Percentiles rank a stretch among this genome's conserved stretches.
phyloP scores from a whole-genome alignment of 108 stramenopile species.

The Cylindrotheca closterium region DNA sequence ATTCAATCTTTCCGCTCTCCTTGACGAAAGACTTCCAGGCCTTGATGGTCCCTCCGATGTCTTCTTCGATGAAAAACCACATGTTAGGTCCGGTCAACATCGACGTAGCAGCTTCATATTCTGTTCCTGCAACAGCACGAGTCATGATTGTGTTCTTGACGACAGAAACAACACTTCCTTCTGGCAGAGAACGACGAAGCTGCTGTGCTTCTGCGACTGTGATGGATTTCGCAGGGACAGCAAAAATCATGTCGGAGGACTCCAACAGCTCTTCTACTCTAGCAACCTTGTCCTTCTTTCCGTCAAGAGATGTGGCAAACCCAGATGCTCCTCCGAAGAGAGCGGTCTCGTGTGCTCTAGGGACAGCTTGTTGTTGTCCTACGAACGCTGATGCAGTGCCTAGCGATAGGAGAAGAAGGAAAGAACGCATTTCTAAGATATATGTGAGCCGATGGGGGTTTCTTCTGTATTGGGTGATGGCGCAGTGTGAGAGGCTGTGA shows the following conservation, averaged over 20 bases:
- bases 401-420: conserved; percentile 12
- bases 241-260: conserved; percentile 79
- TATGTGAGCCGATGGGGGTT: not conserved
- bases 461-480: not conserved
- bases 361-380: conserved; percentile 7
- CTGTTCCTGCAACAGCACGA: conserved; percentile 81
- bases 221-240: conserved; percentile 70
- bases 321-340: conserved; percentile 80
- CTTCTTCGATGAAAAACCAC: conserved; percentile 95
- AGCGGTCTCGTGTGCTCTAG: conserved; percentile 25
- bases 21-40: conserved; percentile 77
- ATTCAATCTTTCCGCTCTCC: conserved; percentile 61
- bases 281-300: conserved; percentile 69
- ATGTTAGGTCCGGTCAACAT: conserved; percentile 85
- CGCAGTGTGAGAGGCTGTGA: no score
- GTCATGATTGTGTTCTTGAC: conserved; percentile 93
- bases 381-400: conserved; percentile 22
- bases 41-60: conserved; percentile 85
- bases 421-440: conserved; percentile 13
- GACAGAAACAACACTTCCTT: conserved; percentile 75
- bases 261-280: conserved; percentile 72
- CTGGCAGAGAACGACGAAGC: conserved; percentile 82
- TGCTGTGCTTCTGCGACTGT: conserved; percentile 62
- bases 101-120: conserved; percentile 53
- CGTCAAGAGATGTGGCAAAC: conserved; percentile 66